phyloP scores from a whole-genome alignment of 495 filamentous ascomycete genomes.

The Aspergillus olivimuriae region DNA sequence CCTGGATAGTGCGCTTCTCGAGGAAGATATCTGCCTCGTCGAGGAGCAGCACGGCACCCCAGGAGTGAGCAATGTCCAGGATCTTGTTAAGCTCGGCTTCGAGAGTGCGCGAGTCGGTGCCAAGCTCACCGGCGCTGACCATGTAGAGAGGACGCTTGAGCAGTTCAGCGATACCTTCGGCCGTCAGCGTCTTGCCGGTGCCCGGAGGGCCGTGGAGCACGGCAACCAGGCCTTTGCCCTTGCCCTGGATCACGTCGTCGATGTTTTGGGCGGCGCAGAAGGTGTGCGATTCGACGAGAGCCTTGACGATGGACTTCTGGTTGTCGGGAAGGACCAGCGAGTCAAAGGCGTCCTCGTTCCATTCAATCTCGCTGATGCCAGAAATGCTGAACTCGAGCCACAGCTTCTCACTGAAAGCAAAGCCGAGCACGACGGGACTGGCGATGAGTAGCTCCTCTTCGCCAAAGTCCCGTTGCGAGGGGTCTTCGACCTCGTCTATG shows the following conservation, averaged over 20 bases:
- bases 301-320: slow-evolving; percentile 75
- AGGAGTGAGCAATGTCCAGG: slow-evolving; percentile 78
- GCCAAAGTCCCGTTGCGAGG: slow-evolving; percentile 53
- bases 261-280: slow-evolving; percentile 78
- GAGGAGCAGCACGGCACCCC: slow-evolving; percentile 74
- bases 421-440: slow-evolving; percentile 92
- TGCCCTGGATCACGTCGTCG: slow-evolving; percentile 76
- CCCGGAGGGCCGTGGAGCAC: slow-evolving; percentile 80
- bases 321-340: slow-evolving; percentile 68
- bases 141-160: slow-evolving; percentile 79
- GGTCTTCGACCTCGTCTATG: slow-evolving; percentile 46
- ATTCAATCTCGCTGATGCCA: slow-evolving; percentile 72
- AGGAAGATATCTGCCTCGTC: slow-evolving; percentile 79
- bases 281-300: slow-evolving; percentile 73
- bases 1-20: slow-evolving; percentile 62
- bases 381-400: slow-evolving; percentile 90
- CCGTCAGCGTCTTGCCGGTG: slow-evolving; percentile 85
- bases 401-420: slow-evolving; percentile 81
- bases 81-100: slow-evolving; percentile 80
- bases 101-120: slow-evolving; percentile 69
- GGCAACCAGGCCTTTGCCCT: slow-evolving; percentile 67
- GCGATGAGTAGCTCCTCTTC: slow-evolving; percentile 84
- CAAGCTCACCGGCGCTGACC: slow-evolving; percentile 76
- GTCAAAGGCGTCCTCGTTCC: slow-evolving; percentile 77
- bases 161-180: slow-evolving; percentile 79